Conservation (phyloP, 2,329 filamentous ascomycete species). For the Chaetomium strumarium region DNA sequence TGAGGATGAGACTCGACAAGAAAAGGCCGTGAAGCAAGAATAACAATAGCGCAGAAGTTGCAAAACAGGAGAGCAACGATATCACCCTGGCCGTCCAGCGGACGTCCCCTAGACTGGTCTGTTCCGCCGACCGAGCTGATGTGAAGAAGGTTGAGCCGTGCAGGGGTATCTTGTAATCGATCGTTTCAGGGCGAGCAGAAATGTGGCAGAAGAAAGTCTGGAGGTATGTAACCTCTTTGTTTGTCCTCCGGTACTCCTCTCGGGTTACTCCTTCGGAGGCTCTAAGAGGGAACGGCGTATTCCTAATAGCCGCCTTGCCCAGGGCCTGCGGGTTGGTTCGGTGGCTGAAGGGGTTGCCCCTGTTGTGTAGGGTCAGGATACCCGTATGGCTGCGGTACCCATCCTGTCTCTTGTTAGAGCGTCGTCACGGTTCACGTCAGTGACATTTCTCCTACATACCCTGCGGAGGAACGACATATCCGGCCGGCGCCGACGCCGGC, state of each 20-base stretch:
- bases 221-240: constrained; percentile 5
- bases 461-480: constrained; percentile 39
- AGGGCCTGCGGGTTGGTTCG: constrained; percentile 31
- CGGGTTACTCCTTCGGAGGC: background rate
- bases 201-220: background rate
- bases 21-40: too few relatives aligned
- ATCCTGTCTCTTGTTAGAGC: constrained; percentile 16
- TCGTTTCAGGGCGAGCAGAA: constrained; percentile 5
- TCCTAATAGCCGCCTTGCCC: constrained; percentile 39
- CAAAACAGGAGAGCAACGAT: too few relatives aligned
- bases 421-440: background rate
- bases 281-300: background rate
- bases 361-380: constrained; percentile 42
- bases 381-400: constrained; percentile 37
- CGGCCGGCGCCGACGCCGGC: constrained; percentile 25
- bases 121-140: background rate
- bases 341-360: constrained; percentile 32
- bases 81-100: too few relatives aligned
- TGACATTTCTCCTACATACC: constrained; percentile 25
- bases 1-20: too few relatives aligned
- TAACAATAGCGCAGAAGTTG: too few relatives aligned
- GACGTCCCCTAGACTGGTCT: too few relatives aligned
- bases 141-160: constrained; percentile 6
- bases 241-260: background rate
- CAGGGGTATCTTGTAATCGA: constrained; percentile 21